phyloP scores from a whole-genome alignment of 495 filamentous ascomycete genomes.

The Opeltia flavorubescens region DNA sequence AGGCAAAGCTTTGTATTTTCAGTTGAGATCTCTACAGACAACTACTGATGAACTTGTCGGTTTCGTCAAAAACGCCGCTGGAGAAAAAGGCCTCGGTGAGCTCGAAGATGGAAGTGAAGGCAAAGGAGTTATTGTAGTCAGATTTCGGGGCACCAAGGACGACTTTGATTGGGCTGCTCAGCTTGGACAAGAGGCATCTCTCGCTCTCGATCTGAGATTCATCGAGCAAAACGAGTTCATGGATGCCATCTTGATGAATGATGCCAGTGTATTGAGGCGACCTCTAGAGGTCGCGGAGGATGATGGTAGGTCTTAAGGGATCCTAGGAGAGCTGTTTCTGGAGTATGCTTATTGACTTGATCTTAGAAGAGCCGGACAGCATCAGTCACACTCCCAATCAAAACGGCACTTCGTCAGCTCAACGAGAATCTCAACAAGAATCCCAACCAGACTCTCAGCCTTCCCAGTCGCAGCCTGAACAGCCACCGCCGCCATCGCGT shows the following conservation, averaged over 20 bases:
- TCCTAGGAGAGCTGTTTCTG: no score
- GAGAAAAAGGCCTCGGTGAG: slow-evolving; percentile 51
- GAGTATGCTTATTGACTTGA: neutral
- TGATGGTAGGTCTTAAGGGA: slow-evolving; percentile 4
- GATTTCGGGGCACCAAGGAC: slow-evolving; percentile 49
- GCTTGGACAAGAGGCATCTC: slow-evolving; percentile 50
- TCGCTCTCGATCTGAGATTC: slow-evolving; percentile 60
- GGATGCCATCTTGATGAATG: slow-evolving; percentile 69
- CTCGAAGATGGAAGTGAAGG: slow-evolving; percentile 46
- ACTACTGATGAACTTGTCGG: slow-evolving; percentile 61
- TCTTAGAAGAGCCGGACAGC: neutral
- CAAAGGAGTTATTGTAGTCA: slow-evolving; percentile 66
- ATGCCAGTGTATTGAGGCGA: slow-evolving; percentile 54
- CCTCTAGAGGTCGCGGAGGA: slow-evolving; percentile 35
- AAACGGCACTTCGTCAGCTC: neutral
- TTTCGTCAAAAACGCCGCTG: slow-evolving; percentile 61
- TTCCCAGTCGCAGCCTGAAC: neutral
- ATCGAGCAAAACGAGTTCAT: slow-evolving; percentile 88
- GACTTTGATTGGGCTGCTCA: slow-evolving; percentile 53
- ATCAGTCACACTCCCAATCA: neutral
- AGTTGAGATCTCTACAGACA: slow-evolving; percentile 48
- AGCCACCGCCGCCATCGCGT: neutral
- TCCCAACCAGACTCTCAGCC: no score
- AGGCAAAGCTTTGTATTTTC: slow-evolving; percentile 63
- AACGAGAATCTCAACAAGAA: neutral